A percentile compares a stretch with the other conserved stretches of the same genome.
Evolutionary conservation across 371 early-diverging fungal genomes (phyloP).

Genomic region (Lichtheimia hyalospora): DNA sequence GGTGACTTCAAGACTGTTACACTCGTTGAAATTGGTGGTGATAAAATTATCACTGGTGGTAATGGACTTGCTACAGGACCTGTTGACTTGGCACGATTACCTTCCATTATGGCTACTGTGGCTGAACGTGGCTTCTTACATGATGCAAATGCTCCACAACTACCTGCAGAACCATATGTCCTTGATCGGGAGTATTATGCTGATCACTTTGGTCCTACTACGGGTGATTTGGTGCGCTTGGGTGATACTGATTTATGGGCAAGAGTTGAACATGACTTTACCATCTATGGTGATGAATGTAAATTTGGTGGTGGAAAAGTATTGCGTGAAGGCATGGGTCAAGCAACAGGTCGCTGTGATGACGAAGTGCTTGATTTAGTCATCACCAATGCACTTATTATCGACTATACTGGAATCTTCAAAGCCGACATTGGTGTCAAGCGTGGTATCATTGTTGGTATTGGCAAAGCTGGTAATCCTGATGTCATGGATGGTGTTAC

Average conservation of each 20-base stretch:
- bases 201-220: conserved; percentile 91
- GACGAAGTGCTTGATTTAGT: conserved; percentile 83
- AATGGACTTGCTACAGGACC: conserved; percentile 78
- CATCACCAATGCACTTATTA: conserved; percentile 88
- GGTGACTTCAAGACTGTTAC: conserved; percentile 85
- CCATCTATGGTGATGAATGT: conserved; percentile 91
- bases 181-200: conserved; percentile 81
- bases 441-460: conserved; percentile 78
- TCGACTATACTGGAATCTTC: conserved; percentile 94
- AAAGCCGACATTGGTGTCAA: conserved; percentile 96
- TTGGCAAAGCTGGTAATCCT: conserved; percentile 97
- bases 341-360: conserved; percentile 61
- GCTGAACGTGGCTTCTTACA: conserved; percentile 61
- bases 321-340: conserved; percentile 93
- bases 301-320: conserved; percentile 88
- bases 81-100: conserved; percentile 52
- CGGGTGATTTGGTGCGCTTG: conserved; percentile 84
- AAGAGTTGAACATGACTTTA: conserved; percentile 86
- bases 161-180: conserved; percentile 39
- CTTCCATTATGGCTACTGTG: conserved; percentile 46
- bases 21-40: conserved; percentile 83
- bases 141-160: conserved; percentile 43
- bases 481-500: conserved; percentile 93
- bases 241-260: conserved; percentile 84
- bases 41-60: conserved; percentile 79